Evolutionary conservation across 1,284 basidiomycete genomes (phyloP), one percentile per base, ranked within the genome.

Genomic region (Mycosarcoma maydis): DNA sequence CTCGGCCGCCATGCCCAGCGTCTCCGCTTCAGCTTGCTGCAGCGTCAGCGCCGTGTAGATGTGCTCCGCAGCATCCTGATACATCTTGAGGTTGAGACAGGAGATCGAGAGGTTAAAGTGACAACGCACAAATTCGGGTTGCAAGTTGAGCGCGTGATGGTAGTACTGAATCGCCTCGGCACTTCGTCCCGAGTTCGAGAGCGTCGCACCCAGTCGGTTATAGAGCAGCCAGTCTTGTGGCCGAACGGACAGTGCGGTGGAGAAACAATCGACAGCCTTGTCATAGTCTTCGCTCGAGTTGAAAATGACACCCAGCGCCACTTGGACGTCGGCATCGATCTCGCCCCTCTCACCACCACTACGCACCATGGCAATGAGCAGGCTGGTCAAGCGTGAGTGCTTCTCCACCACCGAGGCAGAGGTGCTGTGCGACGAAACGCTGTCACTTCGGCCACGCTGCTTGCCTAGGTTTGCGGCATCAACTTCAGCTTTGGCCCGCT

Each of bases 201-300:
- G 88, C 2, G 94, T 98, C 16, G 95, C 95, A 14, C 95, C 95
- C 23, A 98, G 90, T 22, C 95, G 88, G 81, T 98, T 98, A 83
- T 94, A 97, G 64, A 99, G 83, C 42, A 95, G 84, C 90, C 92
- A 97, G 79, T 99, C 95, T 64, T 93, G 89, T 2, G 94, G 95
- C 54, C 92, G 87, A 43, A 92, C 90, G 17, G 88, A 88, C 55
- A 98, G 84, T 0, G 96, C 95, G 1, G 94, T 88, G 38, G 86
- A 86, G 84, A 98, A 98, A 83, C 95, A 99, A 82, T 99, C 95
- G 72, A 91, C 90, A 0, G 95, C 92, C 79, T 93, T 93, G 34
- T 85, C 85, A 78, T 94, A 98, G 52, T 98, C 75, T 54, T 95
- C 94, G 55, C 88, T 91, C 13, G 91, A 88, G 82, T 97, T 98